These are phyloP conservation scores for Rhodosporidiobolus sp. DNA, from an alignment of 768 basidiomycete genomes.

Conservation along the genomic window DNA sequence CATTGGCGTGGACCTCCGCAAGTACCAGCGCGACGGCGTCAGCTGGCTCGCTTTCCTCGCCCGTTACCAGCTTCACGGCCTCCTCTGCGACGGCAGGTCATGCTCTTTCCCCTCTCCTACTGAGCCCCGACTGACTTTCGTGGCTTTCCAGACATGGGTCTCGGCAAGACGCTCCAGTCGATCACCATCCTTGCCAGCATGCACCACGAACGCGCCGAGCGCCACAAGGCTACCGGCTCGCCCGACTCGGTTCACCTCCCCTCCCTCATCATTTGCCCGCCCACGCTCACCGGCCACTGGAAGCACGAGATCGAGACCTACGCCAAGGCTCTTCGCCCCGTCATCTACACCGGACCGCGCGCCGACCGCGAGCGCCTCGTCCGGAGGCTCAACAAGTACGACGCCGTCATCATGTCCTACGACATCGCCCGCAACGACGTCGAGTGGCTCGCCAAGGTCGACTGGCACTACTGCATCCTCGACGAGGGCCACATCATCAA, in stretches of 20 bases:
- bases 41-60: constrained; percentile 98
- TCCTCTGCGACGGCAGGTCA: constrained; percentile 86
- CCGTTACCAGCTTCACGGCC: constrained; percentile 95
- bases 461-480: constrained; percentile 93
- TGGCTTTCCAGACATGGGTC: constrained; percentile 80
- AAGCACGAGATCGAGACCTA: constrained; percentile 97
- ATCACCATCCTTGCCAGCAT: constrained; percentile 96
- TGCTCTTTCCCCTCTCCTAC: no score
- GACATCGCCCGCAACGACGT: constrained; percentile 97
- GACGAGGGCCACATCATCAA: constrained; percentile 99
- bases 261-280: constrained; percentile 92
- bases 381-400: constrained; percentile 64
- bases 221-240: constrained; percentile 62
- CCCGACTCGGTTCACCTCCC: constrained; percentile 81
- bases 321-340: constrained; percentile 71
- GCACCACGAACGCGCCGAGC: constrained; percentile 77
- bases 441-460: constrained; percentile 63
- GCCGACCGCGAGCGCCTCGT: constrained; percentile 72
- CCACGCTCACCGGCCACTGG: constrained; percentile 98
- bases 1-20: constrained; percentile 90
- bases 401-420: constrained; percentile 95
- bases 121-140: background rate
- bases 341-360: constrained; percentile 84
- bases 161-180: constrained; percentile 95
- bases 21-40: constrained; percentile 97